These are phyloP conservation scores for Gigaspora rosea DNA, from an alignment of 192 early-diverging fungal species.

Conservation along the genomic window DNA sequence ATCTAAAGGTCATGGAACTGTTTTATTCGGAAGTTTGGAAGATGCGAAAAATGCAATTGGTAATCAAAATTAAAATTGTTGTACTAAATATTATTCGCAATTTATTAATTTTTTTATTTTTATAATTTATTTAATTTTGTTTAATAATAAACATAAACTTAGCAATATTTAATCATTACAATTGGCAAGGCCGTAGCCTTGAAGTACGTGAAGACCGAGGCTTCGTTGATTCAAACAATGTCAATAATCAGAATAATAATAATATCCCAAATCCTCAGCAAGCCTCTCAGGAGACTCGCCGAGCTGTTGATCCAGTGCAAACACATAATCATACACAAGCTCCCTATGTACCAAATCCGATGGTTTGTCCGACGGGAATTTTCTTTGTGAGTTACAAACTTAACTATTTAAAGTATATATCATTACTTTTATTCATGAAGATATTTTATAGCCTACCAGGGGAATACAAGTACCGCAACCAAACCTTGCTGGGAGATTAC, in stretches of 20 bases:
- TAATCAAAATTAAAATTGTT: slow-evolving; percentile 27
- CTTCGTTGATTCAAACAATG: slow-evolving; percentile 45
- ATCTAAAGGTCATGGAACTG: slow-evolving; percentile 74
- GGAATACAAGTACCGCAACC: slow-evolving; percentile 33
- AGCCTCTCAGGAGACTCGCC: not conserved
- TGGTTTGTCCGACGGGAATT: not conserved
- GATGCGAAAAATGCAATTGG: slow-evolving; percentile 71
- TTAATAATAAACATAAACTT: not conserved
- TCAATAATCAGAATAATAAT: slow-evolving; percentile 27
- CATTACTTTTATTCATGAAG: not conserved
- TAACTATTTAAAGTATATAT: not conserved
- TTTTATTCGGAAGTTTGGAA: slow-evolving; percentile 64
- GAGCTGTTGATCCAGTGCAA: not conserved
- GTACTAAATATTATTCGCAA: not conserved
- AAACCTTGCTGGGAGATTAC: slow-evolving; percentile 43
- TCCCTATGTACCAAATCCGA: not conserved
- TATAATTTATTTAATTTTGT: not conserved
- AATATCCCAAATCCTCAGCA: not conserved
- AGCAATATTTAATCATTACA: slow-evolving; percentile 65
- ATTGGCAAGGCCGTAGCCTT: slow-evolving; percentile 70
- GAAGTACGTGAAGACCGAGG: slow-evolving; percentile 75
- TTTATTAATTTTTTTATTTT: not conserved
- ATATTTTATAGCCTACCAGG: not conserved
- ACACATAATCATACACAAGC: slow-evolving; percentile 6
- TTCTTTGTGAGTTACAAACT: not conserved